Base-by-base conservation (phyloP, 2,329 filamentous ascomycete species). In the Exutisphaerella laricina region DNA sequence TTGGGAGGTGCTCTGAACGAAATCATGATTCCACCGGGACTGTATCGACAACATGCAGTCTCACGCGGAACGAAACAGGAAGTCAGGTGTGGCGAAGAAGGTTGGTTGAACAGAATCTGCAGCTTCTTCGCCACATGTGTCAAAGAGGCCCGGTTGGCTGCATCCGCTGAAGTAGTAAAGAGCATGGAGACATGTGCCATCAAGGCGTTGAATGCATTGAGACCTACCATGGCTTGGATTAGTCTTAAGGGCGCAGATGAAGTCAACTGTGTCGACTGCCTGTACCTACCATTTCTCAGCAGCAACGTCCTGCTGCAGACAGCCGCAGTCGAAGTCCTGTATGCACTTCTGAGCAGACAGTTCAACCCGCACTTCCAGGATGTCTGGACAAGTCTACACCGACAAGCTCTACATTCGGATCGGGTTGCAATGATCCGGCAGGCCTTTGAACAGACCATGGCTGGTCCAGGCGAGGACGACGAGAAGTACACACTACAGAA, bases 401-500 rank as follows among this genome's bases (percentile, higher is more conserved):
- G 53, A 13, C 51, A 58, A 30, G 53, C 56, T 13, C 37, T 64
- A 30, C 53, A 48, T 18, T 48, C 54, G 2, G 58, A 62, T 18
- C 52, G 58, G 4, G 50, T 64, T 14, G 49, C 54, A 3, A 44
- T 63, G 43, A 51, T 65, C 14, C 54, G 50, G n/a, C 49, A 55
- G 23, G 50, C 55, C 5, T 63, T 60, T 35, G 54, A 61, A 34
- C 48, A 46, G 16, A 50, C 58, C 18, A 42, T 49, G 10, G 47
- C 49, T 9, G 45, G 38, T 10, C 53, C 87, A 3, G 78, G 86
- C 46, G 84, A 95, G 55, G 80, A 95, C 45, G 86, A 96, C 53
- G 88, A 95, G 58, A 94, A 88, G 61, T 97, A 98, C 62, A 80
- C 87, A 42, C 80, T 96, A 54, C 81, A 86, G 29, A 97, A 97